Percentiles rank a stretch among this genome's conserved stretches.
Conservation (phyloP, 768 basidiomycete genomes). For the Naganishia vishniacii region DNA sequence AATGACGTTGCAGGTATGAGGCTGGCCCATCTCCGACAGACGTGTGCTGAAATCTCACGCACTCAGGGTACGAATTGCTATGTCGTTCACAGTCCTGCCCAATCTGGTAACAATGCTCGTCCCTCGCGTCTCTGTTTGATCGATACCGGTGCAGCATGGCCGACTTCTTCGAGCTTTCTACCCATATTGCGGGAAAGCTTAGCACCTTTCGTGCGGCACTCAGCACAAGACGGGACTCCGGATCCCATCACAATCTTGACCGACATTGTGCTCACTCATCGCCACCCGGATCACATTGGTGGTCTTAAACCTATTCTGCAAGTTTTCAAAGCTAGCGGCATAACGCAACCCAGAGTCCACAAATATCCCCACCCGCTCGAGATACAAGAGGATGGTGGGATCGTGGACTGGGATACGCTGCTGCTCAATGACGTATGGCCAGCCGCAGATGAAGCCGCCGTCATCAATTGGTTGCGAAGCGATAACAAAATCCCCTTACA, state of each 20-base stretch:
- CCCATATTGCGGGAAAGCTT: constrained; percentile 2
- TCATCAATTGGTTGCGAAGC: constrained; percentile 10
- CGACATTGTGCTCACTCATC: constrained; percentile 25
- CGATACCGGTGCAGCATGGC: constrained; percentile 17
- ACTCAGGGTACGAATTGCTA: constrained; percentile 25
- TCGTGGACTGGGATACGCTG: not conserved
- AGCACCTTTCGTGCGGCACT: not conserved
- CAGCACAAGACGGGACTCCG: not conserved
- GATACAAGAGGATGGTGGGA: not conserved
- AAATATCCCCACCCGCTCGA: constrained; percentile 4
- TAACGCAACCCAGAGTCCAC: constrained; percentile 9
- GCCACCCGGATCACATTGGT: constrained; percentile 25
- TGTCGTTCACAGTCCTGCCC: constrained; percentile 1
- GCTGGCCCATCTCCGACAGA: too few species aligned
- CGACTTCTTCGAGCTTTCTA: constrained; percentile 10
- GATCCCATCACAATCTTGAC: not conserved
- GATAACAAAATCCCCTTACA: not conserved
- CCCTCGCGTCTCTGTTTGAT: constrained; percentile 8
- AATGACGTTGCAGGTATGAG: constrained; percentile 25
- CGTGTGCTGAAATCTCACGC: not conserved
- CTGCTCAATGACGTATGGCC: not conserved
- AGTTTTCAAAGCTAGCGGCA: not conserved
- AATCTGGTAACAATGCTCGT: not conserved
- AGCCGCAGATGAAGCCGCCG: too few species aligned
- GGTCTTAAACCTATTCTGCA: constrained; percentile 8